Evolutionary conservation across 2,329 filamentous ascomycete genomes (phyloP).

Genomic region (Sarocladium oryzae): DNA sequence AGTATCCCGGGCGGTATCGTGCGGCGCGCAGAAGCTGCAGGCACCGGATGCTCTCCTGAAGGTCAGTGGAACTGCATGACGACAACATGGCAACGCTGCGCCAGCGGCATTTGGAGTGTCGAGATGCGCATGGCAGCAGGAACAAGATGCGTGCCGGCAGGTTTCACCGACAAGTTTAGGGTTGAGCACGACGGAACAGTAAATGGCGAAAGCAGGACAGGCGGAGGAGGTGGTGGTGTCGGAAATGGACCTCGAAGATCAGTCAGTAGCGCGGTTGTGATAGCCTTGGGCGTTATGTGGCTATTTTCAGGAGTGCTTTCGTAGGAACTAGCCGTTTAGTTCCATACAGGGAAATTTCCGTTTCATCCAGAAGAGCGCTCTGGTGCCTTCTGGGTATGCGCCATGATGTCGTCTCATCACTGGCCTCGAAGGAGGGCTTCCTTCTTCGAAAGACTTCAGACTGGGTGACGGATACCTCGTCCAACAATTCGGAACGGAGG

Average conservation of each 20-base stretch:
- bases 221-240: constrained; percentile 4
- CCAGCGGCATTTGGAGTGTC: constrained; percentile 38
- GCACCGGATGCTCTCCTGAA: constrained; percentile 36
- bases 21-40: constrained; percentile 23
- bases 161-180: constrained; percentile 33
- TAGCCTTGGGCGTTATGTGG: not conserved
- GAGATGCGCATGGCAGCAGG: constrained; percentile 37
- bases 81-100: constrained; percentile 43
- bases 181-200: constrained; percentile 24
- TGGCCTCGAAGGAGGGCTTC: not conserved
- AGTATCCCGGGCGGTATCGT: not conserved
- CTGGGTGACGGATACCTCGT: not conserved
- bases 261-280: not conserved
- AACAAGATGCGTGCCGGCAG: constrained; percentile 38
- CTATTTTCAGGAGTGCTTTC: not conserved
- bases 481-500: not conserved
- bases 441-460: not conserved
- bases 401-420: too few species aligned
- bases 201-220: constrained; percentile 10
- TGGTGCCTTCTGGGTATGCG: too few species aligned
- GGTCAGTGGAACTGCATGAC: constrained; percentile 51
- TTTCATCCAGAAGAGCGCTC: not conserved
- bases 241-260: not conserved
- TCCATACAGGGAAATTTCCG: too few species aligned
- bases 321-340: not conserved